Conservation (phyloP, 2,329 filamentous ascomycete species). For the Fusarium algeriense region DNA sequence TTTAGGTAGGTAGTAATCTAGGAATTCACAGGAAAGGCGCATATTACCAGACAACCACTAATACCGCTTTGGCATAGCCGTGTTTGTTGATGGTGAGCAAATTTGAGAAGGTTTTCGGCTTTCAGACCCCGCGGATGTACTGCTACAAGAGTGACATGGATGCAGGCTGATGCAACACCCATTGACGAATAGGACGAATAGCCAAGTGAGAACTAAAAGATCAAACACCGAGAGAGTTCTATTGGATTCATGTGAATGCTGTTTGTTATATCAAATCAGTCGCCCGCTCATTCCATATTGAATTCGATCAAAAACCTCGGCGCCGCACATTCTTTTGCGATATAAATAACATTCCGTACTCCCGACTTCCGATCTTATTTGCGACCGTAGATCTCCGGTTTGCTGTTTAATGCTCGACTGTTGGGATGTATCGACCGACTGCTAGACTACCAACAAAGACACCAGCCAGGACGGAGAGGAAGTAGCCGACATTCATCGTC, state of each 20-base stretch:
- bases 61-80: slow-evolving; percentile 19
- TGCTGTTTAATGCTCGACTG: slow-evolving; percentile 59
- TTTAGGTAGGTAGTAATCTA: background rate
- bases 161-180: too few species aligned
- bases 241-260: background rate
- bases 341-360: background rate
- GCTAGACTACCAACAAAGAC: slow-evolving; percentile 88
- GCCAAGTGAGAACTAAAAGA: background rate
- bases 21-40: background rate
- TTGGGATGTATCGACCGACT: slow-evolving; percentile 75
- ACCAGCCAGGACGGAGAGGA: slow-evolving; percentile 81
- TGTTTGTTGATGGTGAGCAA: slow-evolving; percentile 53
- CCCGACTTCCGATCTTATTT: background rate
- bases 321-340: background rate
- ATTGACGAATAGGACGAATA: too few species aligned
- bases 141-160: slow-evolving; percentile 49
- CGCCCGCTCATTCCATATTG: background rate
- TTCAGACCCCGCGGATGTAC: slow-evolving; percentile 47
- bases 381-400: too few species aligned
- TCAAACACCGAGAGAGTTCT: background rate
- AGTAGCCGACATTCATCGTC: slow-evolving; percentile 90
- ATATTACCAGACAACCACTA: background rate
- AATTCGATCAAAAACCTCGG: background rate
- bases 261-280: background rate
- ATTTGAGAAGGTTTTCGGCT: slow-evolving; percentile 65